Conservation (phyloP, 2,329 filamentous ascomycete species). For the Aspergillus costaricaensis region DNA sequence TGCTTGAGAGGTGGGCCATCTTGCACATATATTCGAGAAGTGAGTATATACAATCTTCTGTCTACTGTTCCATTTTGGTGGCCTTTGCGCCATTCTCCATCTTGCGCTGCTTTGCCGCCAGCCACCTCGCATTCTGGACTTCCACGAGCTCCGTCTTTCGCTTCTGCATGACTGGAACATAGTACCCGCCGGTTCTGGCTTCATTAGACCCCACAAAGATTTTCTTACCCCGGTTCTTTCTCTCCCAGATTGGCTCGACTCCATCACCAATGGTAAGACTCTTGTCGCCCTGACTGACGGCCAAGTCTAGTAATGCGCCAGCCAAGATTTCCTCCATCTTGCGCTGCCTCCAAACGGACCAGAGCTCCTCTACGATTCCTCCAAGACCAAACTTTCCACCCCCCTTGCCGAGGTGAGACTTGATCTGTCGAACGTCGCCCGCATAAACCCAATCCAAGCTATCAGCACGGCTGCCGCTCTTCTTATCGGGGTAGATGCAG, state of each 20-base stretch:
- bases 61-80: conserved; percentile 15
- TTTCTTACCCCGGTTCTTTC: conserved; percentile 47
- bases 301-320: conserved; percentile 68
- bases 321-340: conserved; percentile 91
- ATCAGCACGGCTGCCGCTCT: conserved; percentile 55
- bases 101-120: conserved; percentile 52
- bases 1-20: neutral
- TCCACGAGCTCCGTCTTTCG: conserved; percentile 60
- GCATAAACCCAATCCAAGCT: conserved; percentile 76
- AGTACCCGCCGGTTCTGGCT: conserved; percentile 57
- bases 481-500: conserved; percentile 74
- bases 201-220: conserved; percentile 62
- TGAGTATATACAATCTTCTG: conserved; percentile 17
- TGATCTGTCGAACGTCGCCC: conserved; percentile 60
- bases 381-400: conserved; percentile 64
- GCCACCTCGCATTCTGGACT: conserved; percentile 63
- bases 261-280: conserved; percentile 30
- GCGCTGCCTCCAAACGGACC: conserved; percentile 77
- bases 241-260: conserved; percentile 28
- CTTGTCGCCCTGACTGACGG: conserved; percentile 47
- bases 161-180: conserved; percentile 59
- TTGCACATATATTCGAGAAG: conserved; percentile 12
- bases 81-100: conserved; percentile 31
- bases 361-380: conserved; percentile 73
- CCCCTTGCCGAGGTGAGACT: conserved; percentile 47